Conservation (phyloP, 768 basidiomycete species). For the Xerocomellus amylosporus region DNA sequence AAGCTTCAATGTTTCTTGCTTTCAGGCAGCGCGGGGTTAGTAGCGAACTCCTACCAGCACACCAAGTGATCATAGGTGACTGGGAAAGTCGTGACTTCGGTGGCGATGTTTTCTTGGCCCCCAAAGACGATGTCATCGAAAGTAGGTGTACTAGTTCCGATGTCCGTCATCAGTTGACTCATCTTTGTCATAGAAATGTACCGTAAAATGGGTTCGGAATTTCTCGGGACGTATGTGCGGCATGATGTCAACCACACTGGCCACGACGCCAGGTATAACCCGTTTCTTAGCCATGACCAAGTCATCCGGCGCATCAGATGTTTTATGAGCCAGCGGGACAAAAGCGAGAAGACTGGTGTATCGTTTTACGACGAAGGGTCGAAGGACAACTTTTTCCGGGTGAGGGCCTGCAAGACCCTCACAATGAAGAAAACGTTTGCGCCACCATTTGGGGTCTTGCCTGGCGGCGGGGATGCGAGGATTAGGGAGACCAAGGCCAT, state of each 20-base stretch:
- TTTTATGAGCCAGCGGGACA: slow-evolving; percentile 15
- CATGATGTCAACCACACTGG: background rate
- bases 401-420: slow-evolving; percentile 4
- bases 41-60: slow-evolving; percentile 3
- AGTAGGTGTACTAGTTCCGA: background rate
- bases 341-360: background rate
- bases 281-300: background rate
- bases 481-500: background rate
- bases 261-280: background rate
- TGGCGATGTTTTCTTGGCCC: slow-evolving; percentile 4
- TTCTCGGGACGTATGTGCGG: slow-evolving; percentile 7
- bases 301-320: slow-evolving; percentile 6
- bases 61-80: slow-evolving; percentile 11
- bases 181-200: slow-evolving; percentile 10
- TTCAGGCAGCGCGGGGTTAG: background rate
- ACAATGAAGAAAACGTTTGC: slow-evolving; percentile 8
- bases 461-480: background rate
- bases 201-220: slow-evolving; percentile 9
- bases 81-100: slow-evolving; percentile 12
- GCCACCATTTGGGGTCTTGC: slow-evolving; percentile 4
- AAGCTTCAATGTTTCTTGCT: slow-evolving; percentile 8
- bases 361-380: background rate
- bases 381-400: background rate
- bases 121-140: slow-evolving; percentile 6
- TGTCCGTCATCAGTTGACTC: background rate